phyloP scores from a whole-genome alignment of 768 basidiomycete genomes.

The Tricholoma terreum region DNA sequence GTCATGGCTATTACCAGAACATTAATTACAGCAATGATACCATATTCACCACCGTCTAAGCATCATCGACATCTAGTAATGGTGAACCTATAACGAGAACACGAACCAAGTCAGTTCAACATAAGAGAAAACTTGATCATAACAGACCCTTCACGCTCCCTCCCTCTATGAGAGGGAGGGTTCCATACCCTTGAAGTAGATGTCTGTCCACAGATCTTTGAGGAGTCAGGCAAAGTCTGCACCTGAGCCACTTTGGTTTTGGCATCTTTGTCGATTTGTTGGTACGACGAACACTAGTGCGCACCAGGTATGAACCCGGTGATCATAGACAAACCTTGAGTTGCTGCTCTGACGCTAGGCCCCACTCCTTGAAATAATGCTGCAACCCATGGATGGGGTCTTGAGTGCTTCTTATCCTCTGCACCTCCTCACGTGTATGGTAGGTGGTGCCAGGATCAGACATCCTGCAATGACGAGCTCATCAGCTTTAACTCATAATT shows the following conservation, averaged over 20 bases:
- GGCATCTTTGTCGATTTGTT: conserved; percentile 87
- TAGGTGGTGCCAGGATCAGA: conserved; percentile 99
- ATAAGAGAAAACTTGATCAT: too few species aligned
- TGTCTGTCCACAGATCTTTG: conserved; percentile 80
- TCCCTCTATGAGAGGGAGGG: conserved; percentile 80
- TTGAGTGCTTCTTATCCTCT: conserved; percentile 92
- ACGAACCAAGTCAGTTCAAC: too few species aligned
- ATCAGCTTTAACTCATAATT: background rate
- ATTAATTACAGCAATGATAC: background rate
- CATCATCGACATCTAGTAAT: background rate
- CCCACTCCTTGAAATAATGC: conserved; percentile 93
- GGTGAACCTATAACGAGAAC: background rate
- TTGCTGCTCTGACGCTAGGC: conserved; percentile 82
- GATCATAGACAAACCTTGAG: conserved; percentile 40
- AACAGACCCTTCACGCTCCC: conserved; percentile 79
- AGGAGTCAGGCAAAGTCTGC: conserved; percentile 12
- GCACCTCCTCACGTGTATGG: conserved; percentile 97
- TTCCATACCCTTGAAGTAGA: conserved; percentile 85
- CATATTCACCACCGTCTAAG: background rate
- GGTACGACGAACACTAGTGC: background rate
- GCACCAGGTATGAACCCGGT: too few species aligned
- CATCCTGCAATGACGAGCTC: conserved; percentile 53
- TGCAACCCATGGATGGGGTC: conserved; percentile 96
- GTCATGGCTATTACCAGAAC: background rate
- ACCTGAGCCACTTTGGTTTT: conserved; percentile 91